Evolutionary conservation across 2,329 filamentous ascomycete genomes (phyloP).

Genomic region (Anisogramma anomala): DNA sequence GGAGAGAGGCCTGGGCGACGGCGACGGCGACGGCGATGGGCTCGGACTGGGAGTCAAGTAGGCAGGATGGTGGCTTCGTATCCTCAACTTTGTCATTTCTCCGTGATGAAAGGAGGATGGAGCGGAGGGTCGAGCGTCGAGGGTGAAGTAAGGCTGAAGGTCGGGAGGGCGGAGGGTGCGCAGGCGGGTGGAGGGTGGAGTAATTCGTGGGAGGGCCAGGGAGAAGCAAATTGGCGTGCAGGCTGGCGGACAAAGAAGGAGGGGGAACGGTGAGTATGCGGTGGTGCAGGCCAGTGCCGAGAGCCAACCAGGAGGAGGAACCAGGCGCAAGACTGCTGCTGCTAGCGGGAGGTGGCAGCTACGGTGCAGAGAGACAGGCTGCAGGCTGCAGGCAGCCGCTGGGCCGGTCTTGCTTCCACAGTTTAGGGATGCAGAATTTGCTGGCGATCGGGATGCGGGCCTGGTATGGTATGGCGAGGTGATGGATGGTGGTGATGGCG

Average conservation of each 20-base stretch:
- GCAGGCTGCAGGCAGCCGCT: no score
- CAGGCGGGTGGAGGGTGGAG: no score
- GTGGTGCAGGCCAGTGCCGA: conserved; percentile 3
- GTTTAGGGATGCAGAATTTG: no score
- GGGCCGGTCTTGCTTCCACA: no score
- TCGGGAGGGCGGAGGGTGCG: neutral
- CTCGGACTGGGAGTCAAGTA: conserved; percentile 28
- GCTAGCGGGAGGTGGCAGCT: conserved; percentile 6
- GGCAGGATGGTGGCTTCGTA: conserved; percentile 33
- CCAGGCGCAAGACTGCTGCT: conserved; percentile 2
- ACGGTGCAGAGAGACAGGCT: no score
- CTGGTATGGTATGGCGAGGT: no score
- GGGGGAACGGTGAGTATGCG: no score
- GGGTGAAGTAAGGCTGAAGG: conserved; percentile 12
- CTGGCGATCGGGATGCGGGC: no score
- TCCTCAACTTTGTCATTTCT: conserved; percentile 37
- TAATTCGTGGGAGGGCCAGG: no score
- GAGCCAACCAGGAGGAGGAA: conserved; percentile 3
- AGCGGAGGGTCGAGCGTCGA: conserved; percentile 17
- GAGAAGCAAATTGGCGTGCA: no score
- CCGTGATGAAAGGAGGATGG: conserved; percentile 16
- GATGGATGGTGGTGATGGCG: no score
- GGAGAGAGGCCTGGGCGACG: conserved; percentile 31
- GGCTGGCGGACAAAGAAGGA: no score
- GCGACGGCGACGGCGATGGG: neutral